A percentile compares a stretch with the other conserved stretches of the same genome.
phyloP scores from a whole-genome alignment of 2,329 filamentous ascomycete genomes.

The Colletotrichum sp. region DNA sequence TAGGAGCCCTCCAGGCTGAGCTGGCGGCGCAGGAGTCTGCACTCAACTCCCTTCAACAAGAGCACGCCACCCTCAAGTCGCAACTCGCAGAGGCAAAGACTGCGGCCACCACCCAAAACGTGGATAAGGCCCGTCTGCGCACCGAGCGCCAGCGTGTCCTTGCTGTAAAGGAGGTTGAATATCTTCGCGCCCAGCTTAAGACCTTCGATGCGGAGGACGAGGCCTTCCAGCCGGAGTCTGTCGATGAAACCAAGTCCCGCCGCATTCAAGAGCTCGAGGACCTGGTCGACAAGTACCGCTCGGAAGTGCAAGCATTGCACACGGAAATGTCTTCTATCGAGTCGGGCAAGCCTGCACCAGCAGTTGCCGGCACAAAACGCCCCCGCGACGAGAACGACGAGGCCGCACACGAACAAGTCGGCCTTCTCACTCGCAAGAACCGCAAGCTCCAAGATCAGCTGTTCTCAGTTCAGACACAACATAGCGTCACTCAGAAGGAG shows the following conservation, averaged over 20 bases:
- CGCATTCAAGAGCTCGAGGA: slow-evolving; percentile 82
- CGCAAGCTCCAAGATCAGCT: slow-evolving; percentile 83
- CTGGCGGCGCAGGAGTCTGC: slow-evolving; percentile 76
- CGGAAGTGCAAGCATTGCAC: slow-evolving; percentile 77
- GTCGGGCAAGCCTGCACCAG: slow-evolving; percentile 33
- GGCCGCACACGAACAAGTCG: slow-evolving; percentile 71
- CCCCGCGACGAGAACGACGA: slow-evolving; percentile 61
- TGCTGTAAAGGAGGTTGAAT: slow-evolving; percentile 91
- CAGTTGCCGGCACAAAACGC: slow-evolving; percentile 62
- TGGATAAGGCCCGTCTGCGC: slow-evolving; percentile 73
- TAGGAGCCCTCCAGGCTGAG: slow-evolving; percentile 82
- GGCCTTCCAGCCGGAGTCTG: slow-evolving; percentile 80
- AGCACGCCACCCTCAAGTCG: slow-evolving; percentile 65
- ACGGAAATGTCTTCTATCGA: slow-evolving; percentile 74
- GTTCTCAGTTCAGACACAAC: slow-evolving; percentile 69
- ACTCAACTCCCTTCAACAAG: slow-evolving; percentile 73
- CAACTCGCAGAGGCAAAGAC: slow-evolving; percentile 75
- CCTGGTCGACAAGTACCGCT: slow-evolving; percentile 86
- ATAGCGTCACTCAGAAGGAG: slow-evolving; percentile 75
- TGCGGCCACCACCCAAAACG: slow-evolving; percentile 45
- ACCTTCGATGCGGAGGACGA: slow-evolving; percentile 87
- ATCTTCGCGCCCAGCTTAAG: slow-evolving; percentile 89
- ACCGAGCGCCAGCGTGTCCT: slow-evolving; percentile 86
- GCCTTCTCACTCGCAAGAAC: slow-evolving; percentile 86
- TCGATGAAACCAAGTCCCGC: slow-evolving; percentile 75